Conservation (phyloP, 805 yeast genomes). For the Kazachstania taianensis region DNA sequence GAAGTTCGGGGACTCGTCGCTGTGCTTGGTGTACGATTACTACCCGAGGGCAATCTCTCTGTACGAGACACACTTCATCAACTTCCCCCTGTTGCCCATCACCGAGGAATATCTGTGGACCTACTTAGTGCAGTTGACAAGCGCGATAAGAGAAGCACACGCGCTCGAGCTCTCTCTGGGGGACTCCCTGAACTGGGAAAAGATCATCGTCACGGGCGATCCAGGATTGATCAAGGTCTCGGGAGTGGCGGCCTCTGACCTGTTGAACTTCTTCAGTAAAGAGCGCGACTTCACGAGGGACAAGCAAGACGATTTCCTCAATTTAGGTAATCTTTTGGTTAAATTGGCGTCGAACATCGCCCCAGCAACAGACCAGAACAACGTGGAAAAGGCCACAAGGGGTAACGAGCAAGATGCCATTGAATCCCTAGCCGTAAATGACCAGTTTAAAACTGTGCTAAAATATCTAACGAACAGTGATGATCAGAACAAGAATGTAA, state of each 20-base stretch:
- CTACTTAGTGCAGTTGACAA: constrained; percentile 62
- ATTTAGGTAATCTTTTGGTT: constrained; percentile 43
- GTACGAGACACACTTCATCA: constrained; percentile 52
- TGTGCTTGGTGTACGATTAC: constrained; percentile 75
- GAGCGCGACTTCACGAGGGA: constrained; percentile 15
- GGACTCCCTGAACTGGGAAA: constrained; percentile 50
- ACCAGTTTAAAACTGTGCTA: constrained; percentile 37
- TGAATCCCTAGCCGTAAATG: constrained; percentile 28
- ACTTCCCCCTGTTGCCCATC: constrained; percentile 27
- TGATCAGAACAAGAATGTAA: constrained; percentile 18
- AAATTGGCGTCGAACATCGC: constrained; percentile 24
- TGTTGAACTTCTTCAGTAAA: constrained; percentile 33
- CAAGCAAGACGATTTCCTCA: constrained; percentile 46
- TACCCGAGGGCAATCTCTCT: constrained; percentile 69
- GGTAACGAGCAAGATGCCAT: constrained; percentile 1
- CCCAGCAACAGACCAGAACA: constrained; percentile 1
- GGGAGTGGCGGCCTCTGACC: constrained; percentile 62
- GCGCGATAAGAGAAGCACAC: constrained; percentile 62
- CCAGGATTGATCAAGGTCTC: constrained; percentile 59
- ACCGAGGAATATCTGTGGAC: constrained; percentile 66
- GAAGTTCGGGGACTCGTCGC: constrained; percentile 71
- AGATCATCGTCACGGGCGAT: constrained; percentile 62
- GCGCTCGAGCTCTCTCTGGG: constrained; percentile 42
- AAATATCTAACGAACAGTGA: constrained; percentile 28
- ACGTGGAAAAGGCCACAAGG: constrained; percentile 2